These are phyloP conservation scores for Rhazya stricta DNA, from an alignment of 257 asterid species.

Conservation along the genomic window DNA sequence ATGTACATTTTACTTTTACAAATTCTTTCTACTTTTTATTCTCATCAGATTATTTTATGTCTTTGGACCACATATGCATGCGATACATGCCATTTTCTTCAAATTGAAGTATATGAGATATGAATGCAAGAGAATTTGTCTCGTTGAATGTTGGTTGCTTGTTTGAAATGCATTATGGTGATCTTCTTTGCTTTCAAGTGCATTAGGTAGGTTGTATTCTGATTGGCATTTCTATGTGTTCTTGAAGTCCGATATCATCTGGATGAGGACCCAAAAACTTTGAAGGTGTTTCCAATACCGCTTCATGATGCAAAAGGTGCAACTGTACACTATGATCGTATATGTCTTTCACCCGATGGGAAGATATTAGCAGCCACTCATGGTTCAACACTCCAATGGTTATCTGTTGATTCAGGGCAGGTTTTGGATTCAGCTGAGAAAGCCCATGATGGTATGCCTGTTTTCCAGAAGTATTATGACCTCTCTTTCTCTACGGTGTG, in stretches of 20 bases:
- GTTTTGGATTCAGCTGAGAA: constrained; percentile 91
- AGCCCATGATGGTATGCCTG: constrained; percentile 84
- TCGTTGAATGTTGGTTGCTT: neutral
- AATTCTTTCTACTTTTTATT: neutral
- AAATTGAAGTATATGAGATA: neutral
- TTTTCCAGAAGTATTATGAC: constrained; percentile 3
- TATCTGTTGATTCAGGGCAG: constrained; percentile 74
- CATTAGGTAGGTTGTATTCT: constrained; percentile 12
- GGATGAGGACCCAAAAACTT: constrained; percentile 92
- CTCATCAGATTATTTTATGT: neutral
- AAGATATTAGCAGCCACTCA: constrained; percentile 78
- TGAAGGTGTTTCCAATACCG: constrained; percentile 84
- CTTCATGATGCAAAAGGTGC: constrained; percentile 76
- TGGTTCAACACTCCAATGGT: constrained; percentile 92
- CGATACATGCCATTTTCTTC: neutral
- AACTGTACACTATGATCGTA: constrained; percentile 73
- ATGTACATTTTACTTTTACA: neutral
- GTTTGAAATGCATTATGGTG: constrained; percentile 3
- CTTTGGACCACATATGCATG: neutral
- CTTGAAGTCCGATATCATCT: constrained; percentile 87
- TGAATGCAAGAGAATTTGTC: neutral
- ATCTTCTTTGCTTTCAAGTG: constrained; percentile 5
- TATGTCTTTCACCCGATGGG: constrained; percentile 87
- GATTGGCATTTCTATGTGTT: constrained; percentile 20
- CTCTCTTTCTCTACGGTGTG: neutral